A percentile compares a stretch with the other conserved stretches of the same genome.
Conservation (phyloP, 306 rosid genomes). For the Dicorynia guianensis region DNA sequence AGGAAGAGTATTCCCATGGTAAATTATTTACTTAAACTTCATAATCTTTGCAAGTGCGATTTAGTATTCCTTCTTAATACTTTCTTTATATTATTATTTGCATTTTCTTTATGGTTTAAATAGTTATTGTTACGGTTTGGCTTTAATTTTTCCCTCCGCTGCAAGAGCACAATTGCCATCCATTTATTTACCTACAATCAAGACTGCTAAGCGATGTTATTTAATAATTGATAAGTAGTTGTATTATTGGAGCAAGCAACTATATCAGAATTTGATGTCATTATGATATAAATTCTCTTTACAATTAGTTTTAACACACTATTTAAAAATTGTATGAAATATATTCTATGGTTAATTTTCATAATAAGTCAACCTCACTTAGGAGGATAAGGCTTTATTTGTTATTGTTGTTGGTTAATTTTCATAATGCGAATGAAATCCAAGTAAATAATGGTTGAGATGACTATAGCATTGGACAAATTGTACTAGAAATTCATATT, state of each 20-base stretch:
- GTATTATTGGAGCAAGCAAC: neutral
- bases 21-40: slow-evolving; percentile 3
- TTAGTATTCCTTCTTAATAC: neutral
- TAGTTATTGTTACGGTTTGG: no score
- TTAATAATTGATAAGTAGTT: slow-evolving; percentile 8
- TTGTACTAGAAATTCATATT: neutral
- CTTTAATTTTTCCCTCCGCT: no score
- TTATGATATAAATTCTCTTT: neutral
- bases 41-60: neutral
- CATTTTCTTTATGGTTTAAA: no score
- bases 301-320: slow-evolving; percentile 2
- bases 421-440: neutral
- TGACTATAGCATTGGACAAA: neutral
- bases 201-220: neutral
- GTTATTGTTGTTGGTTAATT: no score
- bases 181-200: neutral
- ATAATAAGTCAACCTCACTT: no score
- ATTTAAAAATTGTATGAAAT: slow-evolving; percentile 12
- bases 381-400: no score
- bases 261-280: no score
- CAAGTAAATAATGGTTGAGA: neutral
- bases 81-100: neutral
- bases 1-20: slow-evolving; percentile 65
- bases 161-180: no score
- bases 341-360: slow-evolving; percentile 6